These are phyloP conservation scores for Pisolithus marmoratus DNA, from an alignment of 768 basidiomycete genomes.

Conservation along the genomic window DNA sequence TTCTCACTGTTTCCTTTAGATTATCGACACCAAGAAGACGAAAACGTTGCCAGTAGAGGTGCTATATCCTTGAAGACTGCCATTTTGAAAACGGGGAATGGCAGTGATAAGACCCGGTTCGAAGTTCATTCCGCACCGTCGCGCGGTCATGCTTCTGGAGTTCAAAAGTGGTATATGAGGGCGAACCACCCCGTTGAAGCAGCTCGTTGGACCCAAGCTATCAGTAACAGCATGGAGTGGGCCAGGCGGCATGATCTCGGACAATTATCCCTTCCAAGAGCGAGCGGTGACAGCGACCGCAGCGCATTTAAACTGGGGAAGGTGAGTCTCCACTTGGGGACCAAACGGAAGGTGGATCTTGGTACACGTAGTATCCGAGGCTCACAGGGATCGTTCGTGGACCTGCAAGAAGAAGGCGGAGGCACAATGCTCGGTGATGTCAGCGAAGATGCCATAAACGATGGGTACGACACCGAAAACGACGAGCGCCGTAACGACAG, in stretches of 20 bases:
- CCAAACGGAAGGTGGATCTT: constrained; percentile 16
- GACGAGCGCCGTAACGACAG: constrained; percentile 37
- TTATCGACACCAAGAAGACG: constrained; percentile 88
- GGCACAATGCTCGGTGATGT: background rate
- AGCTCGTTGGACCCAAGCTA: constrained; percentile 77
- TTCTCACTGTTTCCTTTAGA: constrained; percentile 30
- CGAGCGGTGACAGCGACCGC: constrained; percentile 46
- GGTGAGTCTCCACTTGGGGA: constrained; percentile 27
- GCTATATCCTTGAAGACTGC: constrained; percentile 86
- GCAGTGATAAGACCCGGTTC: constrained; percentile 65
- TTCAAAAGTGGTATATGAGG: constrained; percentile 78
- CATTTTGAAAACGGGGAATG: constrained; percentile 45
- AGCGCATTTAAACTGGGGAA: constrained; percentile 29
- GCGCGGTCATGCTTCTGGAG: constrained; percentile 37
- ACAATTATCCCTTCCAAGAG: constrained; percentile 24
- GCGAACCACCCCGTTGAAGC: constrained; percentile 89
- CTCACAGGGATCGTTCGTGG: constrained; percentile 20
- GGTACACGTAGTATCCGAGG: constrained; percentile 19
- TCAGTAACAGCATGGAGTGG: constrained; percentile 71
- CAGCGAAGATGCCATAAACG: constrained; percentile 18
- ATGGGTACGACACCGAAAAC: constrained; percentile 20
- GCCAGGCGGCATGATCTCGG: constrained; percentile 38
- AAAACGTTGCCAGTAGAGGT: constrained; percentile 77
- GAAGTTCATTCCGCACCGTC: constrained; percentile 67
- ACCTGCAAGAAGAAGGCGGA: constrained; percentile 16